A percentile compares a stretch with the other conserved stretches of the same genome.
Evolutionary conservation across 495 filamentous ascomycete species (phyloP).

Genomic region (Penicillium bovifimosum): DNA sequence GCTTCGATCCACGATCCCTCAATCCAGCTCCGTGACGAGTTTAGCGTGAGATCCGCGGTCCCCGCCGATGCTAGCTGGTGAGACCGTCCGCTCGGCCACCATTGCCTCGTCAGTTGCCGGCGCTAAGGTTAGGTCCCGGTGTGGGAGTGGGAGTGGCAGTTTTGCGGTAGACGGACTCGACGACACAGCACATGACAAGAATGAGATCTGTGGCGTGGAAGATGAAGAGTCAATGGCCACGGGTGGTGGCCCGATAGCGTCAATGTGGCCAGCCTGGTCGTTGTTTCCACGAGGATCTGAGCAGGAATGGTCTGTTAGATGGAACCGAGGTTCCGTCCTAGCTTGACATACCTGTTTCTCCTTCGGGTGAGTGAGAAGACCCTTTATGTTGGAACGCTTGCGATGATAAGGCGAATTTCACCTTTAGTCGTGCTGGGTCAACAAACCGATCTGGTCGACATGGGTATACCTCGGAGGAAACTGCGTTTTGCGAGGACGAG

Average conservation of each 20-base stretch:
- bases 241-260: conserved; percentile 1
- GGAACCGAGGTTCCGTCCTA: not conserved
- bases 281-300: conserved; percentile 9
- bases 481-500: not conserved
- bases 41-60: not conserved
- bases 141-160: too few relatives aligned
- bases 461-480: not conserved
- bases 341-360: conserved; percentile 11
- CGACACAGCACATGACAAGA: conserved; percentile 11
- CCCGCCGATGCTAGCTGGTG: not conserved
- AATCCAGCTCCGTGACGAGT: not conserved
- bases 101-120: conserved; percentile 21
- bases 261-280: not conserved
- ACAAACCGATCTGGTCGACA: not conserved
- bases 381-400: conserved; percentile 3
- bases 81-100: conserved; percentile 12
- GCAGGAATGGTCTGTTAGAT: not conserved
- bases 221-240: conserved; percentile 8
- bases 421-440: conserved; percentile 3
- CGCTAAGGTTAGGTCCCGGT: conserved; percentile 20
- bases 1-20: not conserved
- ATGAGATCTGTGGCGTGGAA: conserved; percentile 8
- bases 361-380: not conserved
- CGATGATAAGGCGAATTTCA: conserved; percentile 4
- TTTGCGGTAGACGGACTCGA: conserved; percentile 11